phyloP scores from a whole-genome alignment of 257 asterid genomes.

The Solanum bukasovii region DNA sequence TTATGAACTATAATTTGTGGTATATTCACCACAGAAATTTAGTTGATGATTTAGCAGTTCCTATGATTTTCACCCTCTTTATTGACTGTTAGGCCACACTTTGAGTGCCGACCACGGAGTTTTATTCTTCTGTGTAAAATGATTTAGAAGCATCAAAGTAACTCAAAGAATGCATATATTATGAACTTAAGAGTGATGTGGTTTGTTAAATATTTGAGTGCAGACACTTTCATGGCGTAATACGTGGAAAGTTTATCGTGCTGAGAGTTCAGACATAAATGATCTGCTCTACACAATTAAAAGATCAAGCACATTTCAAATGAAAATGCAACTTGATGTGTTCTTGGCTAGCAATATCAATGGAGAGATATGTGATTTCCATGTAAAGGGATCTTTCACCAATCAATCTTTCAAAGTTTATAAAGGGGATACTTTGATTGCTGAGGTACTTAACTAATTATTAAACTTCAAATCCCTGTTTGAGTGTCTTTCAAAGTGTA shows the following conservation, averaged over 20 bases:
- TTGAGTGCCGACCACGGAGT: neutral
- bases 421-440: constrained; percentile 27
- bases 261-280: constrained; percentile 1
- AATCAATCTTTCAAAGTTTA: constrained; percentile 30
- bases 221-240: constrained; percentile 23
- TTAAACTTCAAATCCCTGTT: neutral
- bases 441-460: constrained; percentile 21
- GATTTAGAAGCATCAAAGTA: neutral
- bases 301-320: constrained; percentile 19
- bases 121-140: neutral
- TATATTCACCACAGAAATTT: neutral
- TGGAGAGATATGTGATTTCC: constrained; percentile 24
- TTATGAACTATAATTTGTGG: too few relatives aligned
- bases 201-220: neutral
- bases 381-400: constrained; percentile 28
- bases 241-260: constrained; percentile 26
- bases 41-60: neutral
- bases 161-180: neutral
- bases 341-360: constrained; percentile 24
- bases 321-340: constrained; percentile 28
- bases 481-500: neutral
- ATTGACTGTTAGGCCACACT: neutral
- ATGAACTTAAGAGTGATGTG: neutral
- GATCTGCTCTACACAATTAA: constrained; percentile 25
- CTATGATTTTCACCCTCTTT: neutral